Conservation (phyloP, 2,329 filamentous ascomycete genomes). For the Nannizzia gypsea region DNA sequence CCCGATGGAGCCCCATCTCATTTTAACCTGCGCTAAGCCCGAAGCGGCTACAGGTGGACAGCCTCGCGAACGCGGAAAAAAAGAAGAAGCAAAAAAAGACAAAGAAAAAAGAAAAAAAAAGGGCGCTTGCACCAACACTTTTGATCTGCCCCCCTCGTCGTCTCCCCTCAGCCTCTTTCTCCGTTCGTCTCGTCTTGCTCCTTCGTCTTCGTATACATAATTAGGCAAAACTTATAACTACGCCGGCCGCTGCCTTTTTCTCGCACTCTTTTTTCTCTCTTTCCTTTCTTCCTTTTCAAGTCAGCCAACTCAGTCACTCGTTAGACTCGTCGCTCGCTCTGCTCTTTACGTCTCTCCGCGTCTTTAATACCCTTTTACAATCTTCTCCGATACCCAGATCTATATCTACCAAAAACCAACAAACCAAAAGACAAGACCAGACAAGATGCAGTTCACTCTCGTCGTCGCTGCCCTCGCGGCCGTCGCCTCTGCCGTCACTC, state of each 20-base stretch:
- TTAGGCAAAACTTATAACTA: too few species aligned
- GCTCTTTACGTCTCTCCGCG: neutral
- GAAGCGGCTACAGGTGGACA: constrained; percentile 1
- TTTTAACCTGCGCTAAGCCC: constrained; percentile 6
- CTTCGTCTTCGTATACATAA: neutral
- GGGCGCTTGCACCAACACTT: neutral
- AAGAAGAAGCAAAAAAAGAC: too few species aligned
- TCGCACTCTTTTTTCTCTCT: constrained; percentile 12
- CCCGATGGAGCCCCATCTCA: neutral
- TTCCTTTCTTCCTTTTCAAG: constrained; percentile 3
- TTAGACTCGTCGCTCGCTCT: constrained; percentile 12
- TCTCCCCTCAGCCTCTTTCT: constrained; percentile 7
- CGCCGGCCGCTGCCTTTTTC: too few species aligned
- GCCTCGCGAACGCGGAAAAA: neutral
- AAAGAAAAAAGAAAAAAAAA: too few species aligned
- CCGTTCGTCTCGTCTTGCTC: constrained; percentile 3
- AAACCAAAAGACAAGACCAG: neutral
- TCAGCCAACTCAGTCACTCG: constrained; percentile 7
- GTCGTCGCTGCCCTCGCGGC: constrained; percentile 30
- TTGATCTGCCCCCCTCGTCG: too few species aligned
- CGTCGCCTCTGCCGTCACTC: constrained; percentile 27
- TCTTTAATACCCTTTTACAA: constrained; percentile 1
- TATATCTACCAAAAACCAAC: constrained; percentile 11
- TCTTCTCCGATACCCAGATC: constrained; percentile 10
- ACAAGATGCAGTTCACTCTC: constrained; percentile 31